Evolutionary conservation across 768 basidiomycete species (phyloP).

Genomic region (Leucocoprinus birnbaumii): DNA sequence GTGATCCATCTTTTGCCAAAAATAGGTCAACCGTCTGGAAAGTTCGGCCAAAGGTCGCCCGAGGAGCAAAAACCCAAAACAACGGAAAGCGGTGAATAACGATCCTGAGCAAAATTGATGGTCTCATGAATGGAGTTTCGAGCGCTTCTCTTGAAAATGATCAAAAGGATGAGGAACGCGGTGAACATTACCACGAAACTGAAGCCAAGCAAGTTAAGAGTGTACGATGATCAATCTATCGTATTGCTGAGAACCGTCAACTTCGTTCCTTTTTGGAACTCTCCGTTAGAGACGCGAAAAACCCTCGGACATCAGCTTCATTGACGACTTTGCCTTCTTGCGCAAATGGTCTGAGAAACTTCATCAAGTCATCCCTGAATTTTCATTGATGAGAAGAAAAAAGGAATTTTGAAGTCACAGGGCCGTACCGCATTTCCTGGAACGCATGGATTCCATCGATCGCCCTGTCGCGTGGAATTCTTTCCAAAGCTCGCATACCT

Average conservation of each 20-base stretch:
- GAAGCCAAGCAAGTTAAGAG: background rate
- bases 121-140: background rate
- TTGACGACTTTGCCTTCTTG: constrained; percentile 72
- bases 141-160: background rate
- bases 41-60: constrained; percentile 1
- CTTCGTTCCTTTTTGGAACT: constrained; percentile 23
- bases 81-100: background rate
- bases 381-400: background rate
- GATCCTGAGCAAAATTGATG: background rate
- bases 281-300: constrained; percentile 57
- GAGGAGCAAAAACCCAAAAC: background rate
- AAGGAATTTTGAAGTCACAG: background rate
- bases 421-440: constrained; percentile 73
- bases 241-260: too few relatives aligned
- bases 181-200: too few relatives aligned
- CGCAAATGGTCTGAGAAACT: constrained; percentile 77
- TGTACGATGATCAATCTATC: too few relatives aligned
- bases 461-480: constrained; percentile 75
- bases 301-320: constrained; percentile 65
- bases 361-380: constrained; percentile 65
- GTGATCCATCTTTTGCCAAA: background rate
- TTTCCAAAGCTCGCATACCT: constrained; percentile 72
- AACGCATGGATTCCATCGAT: constrained; percentile 84
- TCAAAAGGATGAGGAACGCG: background rate
- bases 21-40: background rate